Evolutionary conservation across 2,329 filamentous ascomycete genomes (phyloP), one percentile per base, ranked within the genome.

Genomic region (Didymella keratinophila): DNA sequence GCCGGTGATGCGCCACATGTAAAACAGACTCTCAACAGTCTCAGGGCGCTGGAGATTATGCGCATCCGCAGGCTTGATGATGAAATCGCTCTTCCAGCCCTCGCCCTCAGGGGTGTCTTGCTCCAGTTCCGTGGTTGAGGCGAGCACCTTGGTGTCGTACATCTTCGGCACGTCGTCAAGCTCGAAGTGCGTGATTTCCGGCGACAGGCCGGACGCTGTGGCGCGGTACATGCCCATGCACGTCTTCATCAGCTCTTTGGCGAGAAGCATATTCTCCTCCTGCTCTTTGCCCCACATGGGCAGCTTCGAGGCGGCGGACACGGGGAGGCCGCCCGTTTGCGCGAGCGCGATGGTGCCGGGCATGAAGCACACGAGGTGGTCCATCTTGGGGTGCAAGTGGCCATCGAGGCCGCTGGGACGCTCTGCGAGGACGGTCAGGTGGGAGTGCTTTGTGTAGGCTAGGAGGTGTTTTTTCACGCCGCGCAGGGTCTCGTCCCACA

Each of bases 1-100:
- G 25, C 91, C 92, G 0, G 95, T 99, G 76, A 99, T 96, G 62
- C 95, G 89, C 90, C 94, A 99, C 93, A 99, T 96, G 80, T 98
- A 97, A 72, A 99, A 93, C 61, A 99, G 81, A 59, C 89, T 93
- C 80, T 99, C 95, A n/a, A 97, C 89, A 0, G 95, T 97, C 81
- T 99, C 95, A 0, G 95, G 95, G 30, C 95, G 87, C 78, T 98
- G 95, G 32, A 99, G 83, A 73, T 99, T 99, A 79, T 98, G 95
- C 51, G 84, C 81, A 75, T 99, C 95, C n/a, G 87, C 84, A n/a
- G 80, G 68, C 73, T 96, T 91, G 72, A 99, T 88, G 16, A 86
- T 79, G 69, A 90, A 94, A 73, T 98, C 95, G 56, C 88, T 79
- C 61, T 87, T 87, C 90, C 93, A 96, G 50, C 81, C 74, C 1